These are phyloP conservation scores for Syzygium malaccense DNA, from an alignment of 441 rosid species.

Conservation along the genomic window DNA sequence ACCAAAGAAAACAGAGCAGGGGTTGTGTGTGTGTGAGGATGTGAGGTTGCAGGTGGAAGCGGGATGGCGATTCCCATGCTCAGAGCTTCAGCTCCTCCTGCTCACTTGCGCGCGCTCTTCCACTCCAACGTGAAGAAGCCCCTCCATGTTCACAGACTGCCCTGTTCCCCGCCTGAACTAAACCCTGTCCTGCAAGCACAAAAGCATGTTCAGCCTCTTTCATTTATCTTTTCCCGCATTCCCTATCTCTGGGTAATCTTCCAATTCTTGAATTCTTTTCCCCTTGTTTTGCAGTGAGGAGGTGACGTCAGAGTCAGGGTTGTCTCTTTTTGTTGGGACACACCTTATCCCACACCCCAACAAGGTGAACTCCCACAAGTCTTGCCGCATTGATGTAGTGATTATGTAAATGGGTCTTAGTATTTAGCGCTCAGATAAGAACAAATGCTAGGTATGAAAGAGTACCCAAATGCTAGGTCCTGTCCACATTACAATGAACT, in stretches of 20 bases:
- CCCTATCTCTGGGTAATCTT: neutral
- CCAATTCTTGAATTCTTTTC: neutral
- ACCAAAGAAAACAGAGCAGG: neutral
- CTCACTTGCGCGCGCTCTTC: conserved; percentile 2
- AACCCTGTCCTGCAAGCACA: conserved; percentile 13
- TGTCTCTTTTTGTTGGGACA: conserved; percentile 53
- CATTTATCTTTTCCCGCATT: neutral
- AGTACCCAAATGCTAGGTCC: neutral
- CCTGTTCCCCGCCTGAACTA: neutral
- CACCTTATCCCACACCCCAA: conserved; percentile 80
- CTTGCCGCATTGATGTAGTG: neutral
- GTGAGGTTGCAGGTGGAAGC: neutral
- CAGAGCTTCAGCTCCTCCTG: conserved; percentile 28
- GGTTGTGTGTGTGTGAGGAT: neutral
- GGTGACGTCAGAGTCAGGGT: conserved; percentile 3
- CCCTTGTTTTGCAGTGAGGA: neutral
- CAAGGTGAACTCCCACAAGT: conserved; percentile 40
- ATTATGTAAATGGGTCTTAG: neutral
- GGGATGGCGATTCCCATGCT: conserved; percentile 46
- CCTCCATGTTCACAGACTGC: neutral
- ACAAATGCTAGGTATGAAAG: neutral
- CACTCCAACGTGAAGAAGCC: neutral
- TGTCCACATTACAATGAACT: neutral
- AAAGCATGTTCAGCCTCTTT: conserved; percentile 23
- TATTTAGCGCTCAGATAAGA: neutral